A percentile compares a stretch with the other conserved stretches of the same genome.
phyloP scores from a whole-genome alignment of 108 stramenopile species.

The Cyclotella sp. region DNA sequence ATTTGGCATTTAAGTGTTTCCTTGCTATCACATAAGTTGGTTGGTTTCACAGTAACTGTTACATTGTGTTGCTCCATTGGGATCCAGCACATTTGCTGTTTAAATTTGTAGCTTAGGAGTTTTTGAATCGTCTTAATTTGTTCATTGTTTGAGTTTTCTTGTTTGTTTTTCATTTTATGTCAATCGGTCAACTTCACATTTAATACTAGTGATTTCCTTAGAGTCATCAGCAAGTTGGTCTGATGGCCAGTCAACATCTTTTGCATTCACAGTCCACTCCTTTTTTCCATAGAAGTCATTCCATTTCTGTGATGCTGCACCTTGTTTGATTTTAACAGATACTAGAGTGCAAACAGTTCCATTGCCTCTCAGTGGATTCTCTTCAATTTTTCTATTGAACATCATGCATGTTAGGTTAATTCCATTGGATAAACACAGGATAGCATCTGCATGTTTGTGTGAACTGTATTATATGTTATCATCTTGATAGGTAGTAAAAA shows the following conservation, averaged over 20 bases:
- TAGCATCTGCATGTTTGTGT: slow-evolving; percentile 24
- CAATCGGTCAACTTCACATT: slow-evolving; percentile 10
- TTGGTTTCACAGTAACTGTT: slow-evolving; percentile 7
- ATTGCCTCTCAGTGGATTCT: slow-evolving; percentile 26
- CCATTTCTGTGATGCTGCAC: not conserved
- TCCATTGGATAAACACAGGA: slow-evolving; percentile 23
- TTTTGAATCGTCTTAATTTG: not conserved
- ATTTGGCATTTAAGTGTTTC: slow-evolving; percentile 10
- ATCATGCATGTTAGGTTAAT: slow-evolving; percentile 14
- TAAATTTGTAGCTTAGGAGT: not conserved
- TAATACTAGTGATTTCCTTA: slow-evolving; percentile 1
- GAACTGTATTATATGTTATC: slow-evolving; percentile 10
- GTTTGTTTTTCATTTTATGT: slow-evolving; percentile 1
- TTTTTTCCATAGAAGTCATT: slow-evolving; percentile 31
- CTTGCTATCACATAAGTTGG: not conserved
- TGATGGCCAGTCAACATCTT: slow-evolving; percentile 29
- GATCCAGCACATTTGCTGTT: not conserved
- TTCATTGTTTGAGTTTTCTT: slow-evolving; percentile 20
- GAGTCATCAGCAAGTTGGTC: slow-evolving; percentile 3
- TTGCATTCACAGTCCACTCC: slow-evolving; percentile 18
- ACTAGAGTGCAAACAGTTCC: slow-evolving; percentile 25
- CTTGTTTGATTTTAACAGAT: slow-evolving; percentile 15
- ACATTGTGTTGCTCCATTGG: not conserved
- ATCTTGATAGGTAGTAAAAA: slow-evolving; percentile 28
- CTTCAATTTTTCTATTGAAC: slow-evolving; percentile 3